These are phyloP conservation scores for Heliosperma pusillum DNA, from an alignment of 148 eudicot genomes.

Conservation along the genomic window DNA sequence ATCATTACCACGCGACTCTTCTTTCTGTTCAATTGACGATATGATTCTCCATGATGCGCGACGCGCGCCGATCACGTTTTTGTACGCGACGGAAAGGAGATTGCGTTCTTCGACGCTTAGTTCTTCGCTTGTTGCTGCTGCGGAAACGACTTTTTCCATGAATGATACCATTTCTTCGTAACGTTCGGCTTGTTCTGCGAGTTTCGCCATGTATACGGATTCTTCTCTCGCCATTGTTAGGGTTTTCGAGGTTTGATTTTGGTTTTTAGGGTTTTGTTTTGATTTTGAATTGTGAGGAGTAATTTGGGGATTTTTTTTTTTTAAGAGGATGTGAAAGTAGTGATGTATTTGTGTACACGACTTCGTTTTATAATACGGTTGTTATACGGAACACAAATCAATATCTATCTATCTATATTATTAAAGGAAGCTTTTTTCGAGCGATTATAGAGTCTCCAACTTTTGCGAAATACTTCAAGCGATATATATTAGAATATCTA, in stretches of 20 bases:
- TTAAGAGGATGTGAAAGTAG: neutral
- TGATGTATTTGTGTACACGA: too few relatives aligned
- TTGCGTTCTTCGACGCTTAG: constrained; percentile 62
- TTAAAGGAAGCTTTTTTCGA: too few relatives aligned
- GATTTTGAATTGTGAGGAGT: neutral
- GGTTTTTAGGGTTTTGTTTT: neutral
- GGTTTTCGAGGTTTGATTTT: neutral
- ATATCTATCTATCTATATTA: too few relatives aligned
- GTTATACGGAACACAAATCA: too few relatives aligned
- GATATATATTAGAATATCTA: too few relatives aligned
- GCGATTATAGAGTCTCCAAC: too few relatives aligned
- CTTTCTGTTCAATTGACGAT: constrained; percentile 63
- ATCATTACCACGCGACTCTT: constrained; percentile 63
- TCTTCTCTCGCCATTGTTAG: constrained; percentile 44
- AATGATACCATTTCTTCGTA: constrained; percentile 70
- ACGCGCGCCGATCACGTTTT: constrained; percentile 67
- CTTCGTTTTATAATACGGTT: too few relatives aligned
- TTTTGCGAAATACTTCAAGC: too few relatives aligned
- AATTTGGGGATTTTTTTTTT: constrained; percentile 4
- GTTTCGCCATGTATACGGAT: constrained; percentile 64
- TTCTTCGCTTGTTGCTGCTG: constrained; percentile 42
- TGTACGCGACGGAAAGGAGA: constrained; percentile 67
- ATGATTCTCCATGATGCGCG: constrained; percentile 67
- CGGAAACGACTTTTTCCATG: constrained; percentile 54
- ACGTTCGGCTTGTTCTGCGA: constrained; percentile 67